Percentiles rank a stretch among this genome's conserved stretches.
Conservation (phyloP, 2,329 filamentous ascomycete genomes). For the Madurella fahalii region DNA sequence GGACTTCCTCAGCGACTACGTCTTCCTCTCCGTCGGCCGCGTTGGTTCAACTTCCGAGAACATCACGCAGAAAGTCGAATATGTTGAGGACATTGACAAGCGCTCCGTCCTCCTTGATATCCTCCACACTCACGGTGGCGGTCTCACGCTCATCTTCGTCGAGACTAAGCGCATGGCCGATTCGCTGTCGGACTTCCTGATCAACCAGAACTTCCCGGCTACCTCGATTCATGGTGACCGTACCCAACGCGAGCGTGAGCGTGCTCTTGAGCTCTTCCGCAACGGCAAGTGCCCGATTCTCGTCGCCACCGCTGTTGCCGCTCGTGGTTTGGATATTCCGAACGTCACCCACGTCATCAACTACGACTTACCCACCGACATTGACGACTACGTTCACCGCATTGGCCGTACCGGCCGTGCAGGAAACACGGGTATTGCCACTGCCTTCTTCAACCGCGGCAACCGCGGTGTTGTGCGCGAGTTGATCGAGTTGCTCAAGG, state of each 20-base stretch:
- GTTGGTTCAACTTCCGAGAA: conserved; percentile 99
- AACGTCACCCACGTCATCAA: conserved; percentile 98
- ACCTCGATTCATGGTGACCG: conserved; percentile 98
- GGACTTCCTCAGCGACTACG: conserved; percentile 98
- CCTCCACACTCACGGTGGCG: conserved; percentile 85
- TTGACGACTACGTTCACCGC: conserved; percentile 97
- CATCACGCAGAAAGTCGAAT: conserved; percentile 98
- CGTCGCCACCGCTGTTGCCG: conserved; percentile 94
- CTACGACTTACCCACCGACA: conserved; percentile 98
- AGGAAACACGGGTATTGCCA: conserved; percentile 96
- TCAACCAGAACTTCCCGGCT: conserved; percentile 97
- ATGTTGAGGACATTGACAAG: conserved; percentile 94
- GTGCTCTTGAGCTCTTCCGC: conserved; percentile 95
- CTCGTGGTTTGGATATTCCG: conserved; percentile 85
- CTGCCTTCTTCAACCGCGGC: conserved; percentile 99
- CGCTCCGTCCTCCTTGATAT: conserved; percentile 96
- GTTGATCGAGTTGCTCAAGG: conserved; percentile 94
- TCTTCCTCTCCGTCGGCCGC: conserved; percentile 97
- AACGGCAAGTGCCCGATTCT: conserved; percentile 93
- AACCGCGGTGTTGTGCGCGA: conserved; percentile 98
- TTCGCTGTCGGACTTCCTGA: conserved; percentile 93
- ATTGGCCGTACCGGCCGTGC: conserved; percentile 99
- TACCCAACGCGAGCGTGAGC: conserved; percentile 97
- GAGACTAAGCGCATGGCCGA: conserved; percentile 99
- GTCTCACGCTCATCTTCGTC: conserved; percentile 94